These are phyloP conservation scores for Yamadazyma buinensis DNA, from an alignment of 1,139 yeast genomes.

Conservation along the genomic window DNA sequence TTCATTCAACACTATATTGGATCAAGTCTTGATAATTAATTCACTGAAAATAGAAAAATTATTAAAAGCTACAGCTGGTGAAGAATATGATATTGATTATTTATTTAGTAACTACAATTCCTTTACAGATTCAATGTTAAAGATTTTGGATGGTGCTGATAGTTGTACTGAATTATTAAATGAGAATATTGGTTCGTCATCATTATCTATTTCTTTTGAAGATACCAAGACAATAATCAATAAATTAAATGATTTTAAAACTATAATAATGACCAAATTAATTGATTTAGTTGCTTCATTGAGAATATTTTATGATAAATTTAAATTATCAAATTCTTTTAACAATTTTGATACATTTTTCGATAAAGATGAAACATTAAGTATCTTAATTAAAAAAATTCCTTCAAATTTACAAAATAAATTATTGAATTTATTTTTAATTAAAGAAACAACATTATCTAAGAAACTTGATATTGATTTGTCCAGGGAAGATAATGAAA, in stretches of 20 bases:
- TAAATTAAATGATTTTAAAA: constrained; percentile 21
- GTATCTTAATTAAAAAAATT: constrained; percentile 13
- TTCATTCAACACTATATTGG: constrained; percentile 18
- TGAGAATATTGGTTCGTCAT: constrained; percentile 12
- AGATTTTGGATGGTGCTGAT: background rate
- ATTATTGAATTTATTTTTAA: constrained; percentile 28
- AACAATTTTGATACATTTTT: constrained; percentile 27
- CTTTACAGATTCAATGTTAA: background rate
- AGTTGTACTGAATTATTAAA: constrained; percentile 1
- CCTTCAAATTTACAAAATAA: constrained; percentile 22
- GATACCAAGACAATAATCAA: constrained; percentile 12
- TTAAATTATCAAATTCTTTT: constrained; percentile 21
- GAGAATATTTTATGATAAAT: constrained; percentile 32
- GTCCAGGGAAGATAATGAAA: constrained; percentile 57
- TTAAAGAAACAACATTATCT: constrained; percentile 32
- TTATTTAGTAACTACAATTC: constrained; percentile 12
- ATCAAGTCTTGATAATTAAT: constrained; percentile 22
- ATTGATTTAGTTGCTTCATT: constrained; percentile 32
- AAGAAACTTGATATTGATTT: constrained; percentile 29
- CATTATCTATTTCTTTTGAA: constrained; percentile 6
- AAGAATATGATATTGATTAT: constrained; percentile 16
- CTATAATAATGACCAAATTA: constrained; percentile 23
- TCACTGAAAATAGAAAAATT: constrained; percentile 37
- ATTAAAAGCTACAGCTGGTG: constrained; percentile 18
- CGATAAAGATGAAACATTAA: constrained; percentile 12